Base-by-base conservation (phyloP, 306 rosid species). In the Fragaria nilgerrensis region DNA sequence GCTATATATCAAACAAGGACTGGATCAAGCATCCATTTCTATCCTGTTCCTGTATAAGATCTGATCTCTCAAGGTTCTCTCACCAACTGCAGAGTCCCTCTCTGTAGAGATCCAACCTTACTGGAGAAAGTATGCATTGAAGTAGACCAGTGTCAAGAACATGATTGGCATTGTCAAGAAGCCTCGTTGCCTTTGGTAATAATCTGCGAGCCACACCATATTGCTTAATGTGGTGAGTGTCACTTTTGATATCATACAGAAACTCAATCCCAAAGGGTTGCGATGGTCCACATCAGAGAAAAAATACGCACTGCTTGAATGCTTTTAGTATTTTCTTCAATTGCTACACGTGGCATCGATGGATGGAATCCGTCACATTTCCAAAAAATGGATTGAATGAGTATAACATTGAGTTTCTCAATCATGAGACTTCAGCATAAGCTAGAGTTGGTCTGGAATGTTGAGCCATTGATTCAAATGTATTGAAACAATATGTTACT, bases 231-330 rank as follows among this genome's bases (percentile, higher is more conserved):
- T 93, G 47, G 75, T 73, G 17, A 89, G 82, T 63, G 86, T 88
- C 2, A 90, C 96, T 27, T 77, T 88, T 3, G 97, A 95, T 89
- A 85, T 92, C 47, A 64, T 74, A 25, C 78, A 95, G 83, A 88
- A 87, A 63, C 88, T 95, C 72, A 89, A 78, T 72, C 92, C 83
- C 76, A 89, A 87, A 89, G 97, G 97, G 82, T 84, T 89, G 92
- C 86, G 58, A 95, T 89, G 81, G 89, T 90, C 81, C 96, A 92
- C 81, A 78, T 88, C 15, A 87, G 81, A 43, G 88, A 92, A 0
- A 92, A 81, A 95, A 92, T 79, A 86, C 90, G 41, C 88, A 92
- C 55, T 92, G 96, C 86, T 92, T 89, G 75, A 87, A 84, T 87
- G 92, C 96, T 1, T 92, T 95, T 56, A 87, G 92, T 84, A 87